Evolutionary conservation across 345 rosid genomes (phyloP).

Genomic region (Gynandropsis gynandra): DNA sequence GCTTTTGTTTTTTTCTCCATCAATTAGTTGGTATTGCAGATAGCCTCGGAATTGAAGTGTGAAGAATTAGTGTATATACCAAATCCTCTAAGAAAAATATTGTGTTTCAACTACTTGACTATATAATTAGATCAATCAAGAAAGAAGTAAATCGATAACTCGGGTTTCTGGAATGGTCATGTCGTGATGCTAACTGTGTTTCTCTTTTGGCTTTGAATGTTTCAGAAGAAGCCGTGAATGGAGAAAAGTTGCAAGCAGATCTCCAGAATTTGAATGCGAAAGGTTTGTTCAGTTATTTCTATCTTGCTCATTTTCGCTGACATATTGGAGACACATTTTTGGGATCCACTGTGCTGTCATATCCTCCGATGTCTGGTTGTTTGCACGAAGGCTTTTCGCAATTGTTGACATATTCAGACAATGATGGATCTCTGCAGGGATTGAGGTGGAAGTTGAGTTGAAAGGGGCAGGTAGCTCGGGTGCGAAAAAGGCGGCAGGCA

Average conservation of each 20-base stretch:
- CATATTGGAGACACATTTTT: background rate
- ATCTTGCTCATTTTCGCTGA: background rate
- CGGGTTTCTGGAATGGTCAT: too few relatives aligned
- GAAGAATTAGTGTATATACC: constrained; percentile 10
- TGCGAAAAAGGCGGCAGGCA: constrained; percentile 37
- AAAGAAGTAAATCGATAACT: background rate
- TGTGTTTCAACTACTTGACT: constrained; percentile 1
- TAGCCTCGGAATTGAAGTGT: too few relatives aligned
- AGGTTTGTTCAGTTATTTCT: constrained; percentile 35
- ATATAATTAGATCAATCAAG: background rate
- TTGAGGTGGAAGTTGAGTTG: constrained; percentile 69
- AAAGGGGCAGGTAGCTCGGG: constrained; percentile 48
- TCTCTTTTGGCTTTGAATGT: constrained; percentile 10
- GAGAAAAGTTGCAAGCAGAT: constrained; percentile 61
- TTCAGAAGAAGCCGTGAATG: constrained; percentile 41
- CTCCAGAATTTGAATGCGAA: constrained; percentile 61
- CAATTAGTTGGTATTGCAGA: background rate
- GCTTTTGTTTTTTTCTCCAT: background rate
- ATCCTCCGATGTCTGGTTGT: background rate
- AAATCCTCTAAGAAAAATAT: background rate
- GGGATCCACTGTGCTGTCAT: background rate
- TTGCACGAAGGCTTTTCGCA: background rate
- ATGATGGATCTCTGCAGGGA: constrained; percentile 30
- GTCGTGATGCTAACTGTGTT: constrained; percentile 2
- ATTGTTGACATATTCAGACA: background rate